These are phyloP conservation scores for Diaporthe capsici DNA, from an alignment of 2,329 filamentous ascomycete species.

Conservation along the genomic window DNA sequence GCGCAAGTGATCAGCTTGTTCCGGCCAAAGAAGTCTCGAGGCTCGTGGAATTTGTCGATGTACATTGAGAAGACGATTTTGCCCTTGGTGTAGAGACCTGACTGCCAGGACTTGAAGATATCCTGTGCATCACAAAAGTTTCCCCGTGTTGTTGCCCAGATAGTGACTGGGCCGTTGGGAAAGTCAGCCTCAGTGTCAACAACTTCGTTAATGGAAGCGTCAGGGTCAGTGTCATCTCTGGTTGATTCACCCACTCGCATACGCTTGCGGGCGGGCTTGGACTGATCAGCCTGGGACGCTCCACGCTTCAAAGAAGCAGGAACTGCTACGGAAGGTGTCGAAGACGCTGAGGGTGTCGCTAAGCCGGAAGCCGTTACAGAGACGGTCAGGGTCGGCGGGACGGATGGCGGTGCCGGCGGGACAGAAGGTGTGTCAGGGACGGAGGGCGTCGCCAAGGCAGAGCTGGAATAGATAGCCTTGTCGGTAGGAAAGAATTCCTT, in stretches of 20 bases:
- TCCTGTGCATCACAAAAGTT: conserved; percentile 74
- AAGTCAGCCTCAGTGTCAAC: neutral
- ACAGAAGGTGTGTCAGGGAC: neutral
- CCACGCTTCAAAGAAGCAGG: neutral
- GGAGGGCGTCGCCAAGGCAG: neutral
- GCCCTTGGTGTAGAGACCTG: conserved; percentile 67
- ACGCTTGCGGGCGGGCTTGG: neutral
- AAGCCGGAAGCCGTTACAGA: neutral
- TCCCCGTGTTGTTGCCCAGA: conserved; percentile 71
- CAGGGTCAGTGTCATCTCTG: neutral
- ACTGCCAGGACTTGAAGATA: conserved; percentile 74
- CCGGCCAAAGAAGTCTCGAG: conserved; percentile 70
- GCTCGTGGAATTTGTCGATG: conserved; percentile 67
- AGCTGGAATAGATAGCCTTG: neutral
- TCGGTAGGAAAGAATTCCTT: neutral
- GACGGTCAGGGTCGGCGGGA: neutral
- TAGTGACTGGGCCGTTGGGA: conserved; percentile 53
- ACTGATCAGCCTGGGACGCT: neutral
- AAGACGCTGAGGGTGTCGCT: neutral
- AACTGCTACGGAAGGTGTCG: neutral
- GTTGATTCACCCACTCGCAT: neutral
- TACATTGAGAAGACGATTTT: conserved; percentile 68
- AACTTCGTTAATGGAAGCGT: neutral
- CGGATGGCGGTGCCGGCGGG: neutral
- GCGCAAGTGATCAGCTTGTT: conserved; percentile 75